These are phyloP conservation scores for Ambrosiella xylebori DNA, from an alignment of 2,329 filamentous ascomycete species.

Conservation along the genomic window DNA sequence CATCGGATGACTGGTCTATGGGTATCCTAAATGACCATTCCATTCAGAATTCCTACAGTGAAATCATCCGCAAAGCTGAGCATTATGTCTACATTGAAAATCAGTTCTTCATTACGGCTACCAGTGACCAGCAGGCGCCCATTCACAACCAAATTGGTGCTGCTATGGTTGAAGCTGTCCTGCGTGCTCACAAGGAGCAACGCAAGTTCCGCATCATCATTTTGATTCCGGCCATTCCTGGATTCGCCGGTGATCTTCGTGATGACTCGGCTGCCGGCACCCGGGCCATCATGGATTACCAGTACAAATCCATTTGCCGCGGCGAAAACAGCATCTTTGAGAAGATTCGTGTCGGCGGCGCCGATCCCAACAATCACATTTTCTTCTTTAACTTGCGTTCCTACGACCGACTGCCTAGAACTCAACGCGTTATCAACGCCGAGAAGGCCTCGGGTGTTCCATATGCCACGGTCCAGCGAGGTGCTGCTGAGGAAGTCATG, in stretches of 20 bases:
- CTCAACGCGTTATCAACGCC: constrained; percentile 50
- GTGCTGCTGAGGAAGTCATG: constrained; percentile 81
- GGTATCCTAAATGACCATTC: constrained; percentile 72
- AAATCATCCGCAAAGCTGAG: constrained; percentile 71
- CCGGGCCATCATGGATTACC: constrained; percentile 93
- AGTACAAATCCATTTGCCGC: constrained; percentile 88
- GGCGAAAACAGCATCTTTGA: constrained; percentile 84
- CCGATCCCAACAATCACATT: constrained; percentile 64
- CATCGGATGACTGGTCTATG: constrained; percentile 84
- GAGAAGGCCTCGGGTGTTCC: constrained; percentile 68
- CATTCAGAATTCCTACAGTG: constrained; percentile 73
- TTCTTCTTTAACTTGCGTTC: constrained; percentile 89
- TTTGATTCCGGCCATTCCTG: constrained; percentile 77
- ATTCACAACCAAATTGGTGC: constrained; percentile 76
- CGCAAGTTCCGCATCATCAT: constrained; percentile 85
- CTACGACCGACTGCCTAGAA: constrained; percentile 84
- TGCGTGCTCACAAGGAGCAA: constrained; percentile 62
- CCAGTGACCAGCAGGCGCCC: constrained; percentile 69
- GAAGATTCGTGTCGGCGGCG: constrained; percentile 51
- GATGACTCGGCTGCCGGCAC: constrained; percentile 73
- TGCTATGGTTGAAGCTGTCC: constrained; percentile 79
- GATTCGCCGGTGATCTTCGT: constrained; percentile 81
- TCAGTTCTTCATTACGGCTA: constrained; percentile 95
- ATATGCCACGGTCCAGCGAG: constrained; percentile 75
- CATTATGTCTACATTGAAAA: constrained; percentile 98